Evolutionary conservation across 108 stramenopile genomes (phyloP), one percentile per base, ranked within the genome.

Genomic region (Stephanodiscus minutulus): DNA sequence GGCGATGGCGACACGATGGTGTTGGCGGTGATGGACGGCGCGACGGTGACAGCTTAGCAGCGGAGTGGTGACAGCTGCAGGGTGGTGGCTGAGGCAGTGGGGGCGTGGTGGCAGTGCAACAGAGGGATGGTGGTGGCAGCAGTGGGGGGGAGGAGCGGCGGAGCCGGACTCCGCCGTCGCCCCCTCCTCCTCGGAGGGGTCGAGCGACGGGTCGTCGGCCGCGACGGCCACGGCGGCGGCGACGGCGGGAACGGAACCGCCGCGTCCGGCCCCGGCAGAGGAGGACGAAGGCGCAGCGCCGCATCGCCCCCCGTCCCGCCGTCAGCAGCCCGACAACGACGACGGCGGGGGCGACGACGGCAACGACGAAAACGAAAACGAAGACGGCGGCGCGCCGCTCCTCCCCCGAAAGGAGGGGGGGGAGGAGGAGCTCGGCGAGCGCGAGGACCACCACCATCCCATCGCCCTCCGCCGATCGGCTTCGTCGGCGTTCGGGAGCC

Each of bases 401-500:
- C 43, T 44, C 0, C 43, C 43, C 43, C 43, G 43, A 15, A 44
- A 15, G 43, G 43, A 15, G 43, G 43, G 15, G 43, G 43, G 11
- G 3, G 10, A 11, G 11, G 39, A 39, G 39, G 39, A 9, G 1
- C 39, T 8, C 3, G 10, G 39, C 11, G 10, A 44, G 43, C 12
- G 15, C 31, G 5, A 2, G 31, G 31, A 33, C 31, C 31, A 33
- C 12, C 12, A 44, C 15, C 39, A 59, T 37, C 39, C 59, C 59
- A 0, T 60, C 15, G 21, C 35, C 5, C 59, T 60, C n/a, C 37
- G 21, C 9, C 59, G 59, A 5, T 36, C 35, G 35, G 59, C 59
- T 18, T 60, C 59, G 21, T 60, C 59, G 35, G 59, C 59, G 21
- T 60, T 60, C 12, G 59, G 59, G 17, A n/a, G 59, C 36, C 59